Evolutionary conservation across 208 protist species (phyloP).

Genomic region (Leishmania braziliensis): DNA sequence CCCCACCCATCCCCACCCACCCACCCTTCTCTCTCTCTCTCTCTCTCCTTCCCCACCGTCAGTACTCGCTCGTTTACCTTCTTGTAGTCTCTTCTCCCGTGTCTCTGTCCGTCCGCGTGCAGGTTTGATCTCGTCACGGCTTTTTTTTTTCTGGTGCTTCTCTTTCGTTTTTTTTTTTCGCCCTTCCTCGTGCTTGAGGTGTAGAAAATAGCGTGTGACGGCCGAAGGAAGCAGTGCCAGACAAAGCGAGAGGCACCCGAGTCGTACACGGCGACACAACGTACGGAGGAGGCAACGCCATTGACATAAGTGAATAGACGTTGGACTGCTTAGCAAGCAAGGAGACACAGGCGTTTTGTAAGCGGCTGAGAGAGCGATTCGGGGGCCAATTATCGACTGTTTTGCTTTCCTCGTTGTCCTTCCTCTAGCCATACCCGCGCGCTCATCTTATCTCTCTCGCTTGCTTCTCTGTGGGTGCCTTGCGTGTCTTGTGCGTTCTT

Average conservation of each 20-base stretch:
- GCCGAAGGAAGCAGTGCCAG: background rate
- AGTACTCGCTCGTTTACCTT: too few species aligned
- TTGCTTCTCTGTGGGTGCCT: background rate
- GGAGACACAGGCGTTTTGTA: background rate
- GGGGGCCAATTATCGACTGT: background rate
- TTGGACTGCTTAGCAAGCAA: background rate
- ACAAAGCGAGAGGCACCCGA: background rate
- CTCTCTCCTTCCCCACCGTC: background rate
- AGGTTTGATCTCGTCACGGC: background rate
- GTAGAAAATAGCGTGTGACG: background rate
- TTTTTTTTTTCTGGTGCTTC: background rate
- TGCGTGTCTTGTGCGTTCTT: background rate
- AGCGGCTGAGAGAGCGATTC: background rate
- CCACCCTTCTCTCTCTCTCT: too few species aligned
- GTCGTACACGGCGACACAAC: background rate
- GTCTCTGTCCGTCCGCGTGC: background rate
- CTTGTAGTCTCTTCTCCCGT: background rate
- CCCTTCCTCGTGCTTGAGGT: too few species aligned
- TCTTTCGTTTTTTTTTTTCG: background rate
- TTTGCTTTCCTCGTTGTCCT: background rate
- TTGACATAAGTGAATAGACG: background rate
- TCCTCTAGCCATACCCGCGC: background rate
- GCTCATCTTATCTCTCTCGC: background rate
- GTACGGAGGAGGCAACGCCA: background rate
- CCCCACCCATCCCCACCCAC: too few species aligned